Evolutionary conservation across 148 eudicot species (phyloP), one percentile per base, ranked within the genome.

Genomic region (Pharnaceum exiguum): DNA sequence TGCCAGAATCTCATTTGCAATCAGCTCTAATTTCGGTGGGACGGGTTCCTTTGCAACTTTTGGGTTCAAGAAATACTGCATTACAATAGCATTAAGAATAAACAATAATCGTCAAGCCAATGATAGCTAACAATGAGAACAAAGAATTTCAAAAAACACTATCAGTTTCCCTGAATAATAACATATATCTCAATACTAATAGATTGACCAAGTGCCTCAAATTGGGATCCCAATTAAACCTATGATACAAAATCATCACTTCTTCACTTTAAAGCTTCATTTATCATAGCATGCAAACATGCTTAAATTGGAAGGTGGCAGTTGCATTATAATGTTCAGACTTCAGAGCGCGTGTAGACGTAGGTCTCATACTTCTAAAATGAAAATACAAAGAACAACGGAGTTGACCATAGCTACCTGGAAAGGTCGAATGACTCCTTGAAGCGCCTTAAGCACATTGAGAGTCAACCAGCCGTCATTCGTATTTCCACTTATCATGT

Each of bases 1-100:
- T 28, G 72, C 82, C 44, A 86, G 63, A 49, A 86, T 71, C 60
- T 86, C 86, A 58, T 64, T 65, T 35, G 82, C 78, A 61, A 86
- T 76, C 26, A 63, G 72, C 74, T 86, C 82, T 46, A 86, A 66
- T 78, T 80, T 86, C 22, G 64, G 73, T 17, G 95, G 95, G 63
- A 83, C 81, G 2, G 89, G 86, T 72, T 86, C 95, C 77, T 78
- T 86, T 5, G 80, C 77, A 35, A 80, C 61, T 83, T 86, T 83
- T 24, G 89, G 95, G 63, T 86, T 83, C 73, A 83, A 65, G 57
- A 86, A 86, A 51, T 86, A 86, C 89, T 86, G 77, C 68, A 57
- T n/a, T n/a, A n/a, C n/a, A 13, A 68, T 2, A 60, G 25, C 21
- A 72, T 36, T 61, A 31, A 11, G 32, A 55, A 40, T 21, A 17